phyloP scores from a whole-genome alignment of 2,329 filamentous ascomycete species.

The Diaporthe ilicicola region DNA sequence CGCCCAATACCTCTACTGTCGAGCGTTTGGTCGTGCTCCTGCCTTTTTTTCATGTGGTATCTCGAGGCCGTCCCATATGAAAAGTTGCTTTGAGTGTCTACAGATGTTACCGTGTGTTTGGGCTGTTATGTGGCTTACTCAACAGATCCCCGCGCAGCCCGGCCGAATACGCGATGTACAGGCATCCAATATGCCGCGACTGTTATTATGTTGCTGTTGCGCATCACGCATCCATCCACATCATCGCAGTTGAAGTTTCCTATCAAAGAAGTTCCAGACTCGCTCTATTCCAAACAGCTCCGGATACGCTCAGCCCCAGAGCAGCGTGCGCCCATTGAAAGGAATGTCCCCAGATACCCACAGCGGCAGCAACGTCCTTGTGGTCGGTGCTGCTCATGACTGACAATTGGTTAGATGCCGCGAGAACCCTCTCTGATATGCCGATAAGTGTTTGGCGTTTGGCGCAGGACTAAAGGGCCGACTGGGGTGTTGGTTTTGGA shows the following conservation, averaged over 20 bases:
- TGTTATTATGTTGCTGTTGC: no score
- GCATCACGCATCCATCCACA: no score
- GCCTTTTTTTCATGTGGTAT: no score
- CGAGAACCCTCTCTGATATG: not conserved
- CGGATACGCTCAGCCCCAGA: not conserved
- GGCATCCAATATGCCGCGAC: no score
- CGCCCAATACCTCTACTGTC: not conserved
- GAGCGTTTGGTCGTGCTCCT: fast-evolving
- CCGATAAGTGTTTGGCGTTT: not conserved
- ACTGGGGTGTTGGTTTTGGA: not conserved
- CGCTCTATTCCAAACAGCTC: not conserved
- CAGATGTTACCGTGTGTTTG: no score
- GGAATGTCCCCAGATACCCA: not conserved
- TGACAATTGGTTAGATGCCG: not conserved
- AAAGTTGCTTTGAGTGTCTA: no score
- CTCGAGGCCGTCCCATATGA: no score
- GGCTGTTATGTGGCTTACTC: no score
- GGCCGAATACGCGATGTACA: no score
- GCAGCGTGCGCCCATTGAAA: not conserved
- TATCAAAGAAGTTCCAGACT: no score
- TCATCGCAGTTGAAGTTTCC: no score
- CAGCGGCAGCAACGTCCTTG: not conserved
- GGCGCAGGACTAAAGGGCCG: not conserved
- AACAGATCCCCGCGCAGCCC: no score
- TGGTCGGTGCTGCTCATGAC: not conserved